Base-by-base conservation (phyloP, 306 rosid genomes). In the Vigna hirtella region DNA sequence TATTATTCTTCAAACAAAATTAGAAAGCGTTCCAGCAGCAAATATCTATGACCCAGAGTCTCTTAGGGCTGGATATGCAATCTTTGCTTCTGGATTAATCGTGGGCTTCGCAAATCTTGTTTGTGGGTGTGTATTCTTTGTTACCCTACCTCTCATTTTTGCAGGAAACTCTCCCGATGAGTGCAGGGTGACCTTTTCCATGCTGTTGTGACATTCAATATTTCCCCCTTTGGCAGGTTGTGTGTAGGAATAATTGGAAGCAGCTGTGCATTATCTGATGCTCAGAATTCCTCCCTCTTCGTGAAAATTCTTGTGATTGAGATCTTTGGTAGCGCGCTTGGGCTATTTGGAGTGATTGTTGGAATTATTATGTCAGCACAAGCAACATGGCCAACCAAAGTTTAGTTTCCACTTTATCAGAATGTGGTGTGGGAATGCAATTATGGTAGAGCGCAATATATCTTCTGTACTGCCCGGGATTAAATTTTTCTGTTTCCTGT, bases 361-460 rank as follows among this genome's bases (percentile, higher is more conserved):
- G 98, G 99, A 79, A 95, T 95, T 57, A 95, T 95, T 51, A 95
- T 95, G 98, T 95, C 99, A 66, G 98, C 98, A 73, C 98, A 94
- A 88, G 98, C 97, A 72, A 83, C 98, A 51, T 94, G 97, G 96
- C 98, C 98, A 12, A 3, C 95, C 5, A 92, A 81, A 70, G 75
- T 52, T 57, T 24, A 24, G 28, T 24, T 24, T 24, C 28, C 28
- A 24, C 28, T 1, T 24, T 24, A 24, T 57, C 38, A 28, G 70
- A 56, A 36, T 28, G 34, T 66, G 65, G 55, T 13, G 42, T 72
- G 65, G 40, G 66, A 73, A 24, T 70, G 51, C 52, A 24, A n/a
- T 66, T 76, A 28, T 30, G 73, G 36, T 66, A 67, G 58, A 45
- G 66, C 7, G 47, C 77, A 67, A 64, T 65, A 30, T 87, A 77